These are phyloP conservation scores for Chytriomyces confervae DNA, from an alignment of 192 early-diverging fungal genomes.

Conservation along the genomic window DNA sequence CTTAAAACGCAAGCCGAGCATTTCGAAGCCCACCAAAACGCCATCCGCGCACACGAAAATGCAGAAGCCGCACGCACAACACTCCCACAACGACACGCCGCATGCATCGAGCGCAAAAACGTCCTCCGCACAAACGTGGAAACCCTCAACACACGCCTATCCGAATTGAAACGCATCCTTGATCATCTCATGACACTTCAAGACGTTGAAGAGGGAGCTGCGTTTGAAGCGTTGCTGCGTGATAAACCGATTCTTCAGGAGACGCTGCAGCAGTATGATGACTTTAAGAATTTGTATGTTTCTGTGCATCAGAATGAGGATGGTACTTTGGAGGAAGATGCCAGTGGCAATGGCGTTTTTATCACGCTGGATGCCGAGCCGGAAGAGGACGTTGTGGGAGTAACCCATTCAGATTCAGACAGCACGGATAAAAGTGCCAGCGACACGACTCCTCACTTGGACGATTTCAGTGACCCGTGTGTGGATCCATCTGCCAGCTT, in stretches of 20 bases:
- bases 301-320: slow-evolving; percentile 24
- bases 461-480: slow-evolving; percentile 22
- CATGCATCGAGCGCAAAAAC: slow-evolving; percentile 7
- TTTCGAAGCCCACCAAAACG: slow-evolving; percentile 33
- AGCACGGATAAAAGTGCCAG: not conserved
- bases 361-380: slow-evolving; percentile 8
- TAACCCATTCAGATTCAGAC: not conserved
- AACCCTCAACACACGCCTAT: slow-evolving; percentile 35
- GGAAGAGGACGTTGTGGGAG: not conserved
- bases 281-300: slow-evolving; percentile 49
- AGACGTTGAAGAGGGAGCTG: slow-evolving; percentile 38
- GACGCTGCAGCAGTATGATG: slow-evolving; percentile 66
- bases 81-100: slow-evolving; percentile 8
- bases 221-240: slow-evolving; percentile 37
- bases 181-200: slow-evolving; percentile 21
- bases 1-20: slow-evolving; percentile 40
- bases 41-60: slow-evolving; percentile 11
- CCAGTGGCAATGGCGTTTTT: slow-evolving; percentile 27
- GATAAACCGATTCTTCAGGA: slow-evolving; percentile 51
- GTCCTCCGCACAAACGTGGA: slow-evolving; percentile 31
- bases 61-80: not conserved
- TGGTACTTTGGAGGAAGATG: not conserved
- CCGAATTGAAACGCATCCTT: slow-evolving; percentile 19
- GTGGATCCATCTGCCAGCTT: slow-evolving; percentile 18
- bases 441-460: not conserved